A percentile compares a stretch with the other conserved stretches of the same genome.
phyloP scores from a whole-genome alignment of 495 filamentous ascomycete species.

The Halenospora varia region DNA sequence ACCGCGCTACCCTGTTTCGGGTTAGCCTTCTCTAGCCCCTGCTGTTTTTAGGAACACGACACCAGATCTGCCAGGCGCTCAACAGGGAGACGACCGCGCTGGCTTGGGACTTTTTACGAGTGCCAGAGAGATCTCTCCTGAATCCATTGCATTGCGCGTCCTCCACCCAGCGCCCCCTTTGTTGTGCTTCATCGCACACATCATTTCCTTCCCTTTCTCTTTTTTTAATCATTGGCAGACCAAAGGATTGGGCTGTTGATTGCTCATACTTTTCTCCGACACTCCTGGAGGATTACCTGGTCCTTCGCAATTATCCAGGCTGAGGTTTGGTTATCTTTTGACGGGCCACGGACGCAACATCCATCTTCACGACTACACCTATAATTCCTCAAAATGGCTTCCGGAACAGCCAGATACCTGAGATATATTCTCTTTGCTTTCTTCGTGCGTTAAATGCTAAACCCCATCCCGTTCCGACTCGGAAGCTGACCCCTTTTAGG shows the following conservation, averaged over 20 bases:
- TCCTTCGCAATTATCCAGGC: not conserved
- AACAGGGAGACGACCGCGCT: not conserved
- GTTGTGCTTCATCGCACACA: not conserved
- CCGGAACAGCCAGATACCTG: constrained; percentile 63
- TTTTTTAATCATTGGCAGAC: not conserved
- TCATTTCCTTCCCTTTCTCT: not conserved
- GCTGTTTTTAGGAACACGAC: too few relatives aligned
- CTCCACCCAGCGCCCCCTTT: not conserved
- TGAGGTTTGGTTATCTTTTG: not conserved
- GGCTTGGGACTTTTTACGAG: not conserved
- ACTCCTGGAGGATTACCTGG: not conserved
- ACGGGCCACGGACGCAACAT: not conserved
- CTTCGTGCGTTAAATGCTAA: constrained; percentile 56
- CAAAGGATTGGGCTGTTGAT: not conserved
- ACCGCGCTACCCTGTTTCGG: too few relatives aligned
- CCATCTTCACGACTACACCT: not conserved
- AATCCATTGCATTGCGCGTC: not conserved
- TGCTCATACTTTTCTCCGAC: not conserved
- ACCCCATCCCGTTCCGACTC: not conserved
- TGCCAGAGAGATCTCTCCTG: not conserved
- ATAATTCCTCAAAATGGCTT: constrained; percentile 51
- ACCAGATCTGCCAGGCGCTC: too few relatives aligned
- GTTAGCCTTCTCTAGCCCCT: too few relatives aligned
- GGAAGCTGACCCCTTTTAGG: constrained; percentile 38
- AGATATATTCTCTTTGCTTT: constrained; percentile 88